phyloP scores from a whole-genome alignment of 306 rosid genomes.

The Vachellia collinsii region DNA sequence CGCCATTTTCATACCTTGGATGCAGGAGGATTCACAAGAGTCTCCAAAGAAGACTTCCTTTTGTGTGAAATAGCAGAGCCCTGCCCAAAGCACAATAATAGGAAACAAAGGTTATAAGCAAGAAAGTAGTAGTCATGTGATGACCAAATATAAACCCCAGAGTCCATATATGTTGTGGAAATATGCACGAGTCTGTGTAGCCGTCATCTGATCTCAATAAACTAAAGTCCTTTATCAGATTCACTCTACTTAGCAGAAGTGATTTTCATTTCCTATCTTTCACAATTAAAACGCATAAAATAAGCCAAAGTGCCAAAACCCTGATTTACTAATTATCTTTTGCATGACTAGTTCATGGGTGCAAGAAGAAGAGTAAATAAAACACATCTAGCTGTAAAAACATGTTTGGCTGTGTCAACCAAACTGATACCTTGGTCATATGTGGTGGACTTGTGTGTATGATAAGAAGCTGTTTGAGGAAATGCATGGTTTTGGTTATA shows the following conservation, averaged over 20 bases:
- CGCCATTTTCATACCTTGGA: slow-evolving; percentile 40
- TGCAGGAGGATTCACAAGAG: slow-evolving; percentile 27
- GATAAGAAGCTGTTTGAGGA: background rate
- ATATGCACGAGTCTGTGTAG: background rate
- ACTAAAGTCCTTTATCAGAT: background rate
- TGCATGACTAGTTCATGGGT: background rate
- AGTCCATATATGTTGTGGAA: background rate
- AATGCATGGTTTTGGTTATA: background rate
- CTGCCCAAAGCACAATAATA: slow-evolving; percentile 27
- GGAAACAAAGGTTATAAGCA: background rate
- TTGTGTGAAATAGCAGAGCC: slow-evolving; percentile 38
- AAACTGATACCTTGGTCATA: background rate
- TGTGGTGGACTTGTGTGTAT: background rate
- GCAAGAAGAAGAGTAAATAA: background rate
- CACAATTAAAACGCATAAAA: background rate
- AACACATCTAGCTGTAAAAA: background rate
- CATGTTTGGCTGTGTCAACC: background rate
- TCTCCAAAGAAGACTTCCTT: slow-evolving; percentile 36
- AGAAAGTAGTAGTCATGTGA: slow-evolving; percentile 4
- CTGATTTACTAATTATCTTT: background rate
- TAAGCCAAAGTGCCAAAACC: background rate
- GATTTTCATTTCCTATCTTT: background rate
- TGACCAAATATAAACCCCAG: background rate
- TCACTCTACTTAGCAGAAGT: background rate
- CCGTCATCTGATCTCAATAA: background rate